Percentiles rank a stretch among this genome's conserved stretches.
Evolutionary conservation across 2,329 filamentous ascomycete species (phyloP).

Genomic region (Apiospora marii): DNA sequence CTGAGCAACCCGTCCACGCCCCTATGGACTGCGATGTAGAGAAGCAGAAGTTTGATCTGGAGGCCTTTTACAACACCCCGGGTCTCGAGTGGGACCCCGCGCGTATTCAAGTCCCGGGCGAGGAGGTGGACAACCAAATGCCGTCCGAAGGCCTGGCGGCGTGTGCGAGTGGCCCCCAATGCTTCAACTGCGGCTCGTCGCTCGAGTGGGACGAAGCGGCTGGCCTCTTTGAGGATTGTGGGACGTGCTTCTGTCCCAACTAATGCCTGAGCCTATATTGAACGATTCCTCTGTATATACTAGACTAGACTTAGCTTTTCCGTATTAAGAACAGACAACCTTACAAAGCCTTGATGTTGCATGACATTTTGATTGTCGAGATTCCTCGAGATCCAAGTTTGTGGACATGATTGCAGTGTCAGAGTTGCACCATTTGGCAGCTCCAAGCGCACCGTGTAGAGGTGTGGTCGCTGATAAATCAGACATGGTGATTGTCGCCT

Average conservation of each 20-base stretch:
- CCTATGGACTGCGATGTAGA: background rate
- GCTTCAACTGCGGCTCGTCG: background rate
- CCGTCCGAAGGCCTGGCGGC: background rate
- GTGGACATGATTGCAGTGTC: no score
- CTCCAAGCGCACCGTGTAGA: no score
- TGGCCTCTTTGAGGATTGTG: background rate
- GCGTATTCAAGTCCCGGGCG: background rate
- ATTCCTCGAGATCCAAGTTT: no score
- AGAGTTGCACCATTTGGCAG: no score
- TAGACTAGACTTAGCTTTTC: no score
- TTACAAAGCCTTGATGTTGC: no score
- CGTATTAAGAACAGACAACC: no score
- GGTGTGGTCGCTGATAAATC: no score
- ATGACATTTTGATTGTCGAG: no score
- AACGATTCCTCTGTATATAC: background rate
- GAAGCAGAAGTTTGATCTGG: background rate
- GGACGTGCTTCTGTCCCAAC: background rate
- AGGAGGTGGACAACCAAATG: background rate
- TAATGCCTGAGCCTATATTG: background rate
- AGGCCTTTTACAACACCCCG: background rate
- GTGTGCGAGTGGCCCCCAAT: background rate
- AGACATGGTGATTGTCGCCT: no score
- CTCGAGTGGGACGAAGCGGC: background rate
- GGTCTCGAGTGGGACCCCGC: conserved; percentile 1
- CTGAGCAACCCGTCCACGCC: background rate